Conservation (phyloP, 768 basidiomycete genomes). For the Suillus subaureus region DNA sequence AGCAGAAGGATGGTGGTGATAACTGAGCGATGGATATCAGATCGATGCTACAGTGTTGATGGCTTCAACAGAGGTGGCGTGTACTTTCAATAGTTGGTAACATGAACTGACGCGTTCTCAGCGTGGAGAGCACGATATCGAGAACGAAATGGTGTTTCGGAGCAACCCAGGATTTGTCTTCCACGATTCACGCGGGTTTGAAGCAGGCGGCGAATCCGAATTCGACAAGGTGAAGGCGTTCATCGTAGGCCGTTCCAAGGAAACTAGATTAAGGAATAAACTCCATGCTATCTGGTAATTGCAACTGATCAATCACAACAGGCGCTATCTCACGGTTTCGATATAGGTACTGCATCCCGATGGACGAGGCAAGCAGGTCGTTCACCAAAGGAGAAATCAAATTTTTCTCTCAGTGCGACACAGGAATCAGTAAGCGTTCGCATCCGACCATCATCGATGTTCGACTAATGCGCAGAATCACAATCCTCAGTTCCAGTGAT, state of each 20-base stretch:
- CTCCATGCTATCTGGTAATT: conserved; percentile 43
- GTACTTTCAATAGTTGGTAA: not conserved
- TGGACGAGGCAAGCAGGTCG: conserved; percentile 26
- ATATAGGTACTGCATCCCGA: conserved; percentile 41
- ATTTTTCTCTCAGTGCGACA: conserved; percentile 16
- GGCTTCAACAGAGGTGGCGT: conserved; percentile 4
- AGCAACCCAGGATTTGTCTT: not conserved
- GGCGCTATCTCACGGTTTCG: conserved; percentile 1
- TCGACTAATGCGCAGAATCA: not conserved
- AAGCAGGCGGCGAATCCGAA: not conserved
- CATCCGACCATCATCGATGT: not conserved
- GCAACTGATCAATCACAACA: not conserved
- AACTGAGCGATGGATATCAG: not conserved
- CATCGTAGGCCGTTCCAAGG: not conserved
- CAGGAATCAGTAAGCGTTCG: conserved; percentile 10
- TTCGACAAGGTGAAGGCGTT: not conserved
- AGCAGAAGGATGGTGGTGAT: not conserved
- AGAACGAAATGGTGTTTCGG: not conserved
- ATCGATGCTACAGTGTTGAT: not conserved
- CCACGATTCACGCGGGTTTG: not conserved
- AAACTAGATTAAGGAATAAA: not conserved
- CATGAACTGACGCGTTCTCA: not conserved
- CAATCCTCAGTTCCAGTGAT: conserved; percentile 38
- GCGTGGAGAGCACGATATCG: conserved; percentile 20
- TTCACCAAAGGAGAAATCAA: conserved; percentile 30